Base-by-base conservation (phyloP, 2,329 filamentous ascomycete genomes). In the Rhynchosporium secalis region DNA sequence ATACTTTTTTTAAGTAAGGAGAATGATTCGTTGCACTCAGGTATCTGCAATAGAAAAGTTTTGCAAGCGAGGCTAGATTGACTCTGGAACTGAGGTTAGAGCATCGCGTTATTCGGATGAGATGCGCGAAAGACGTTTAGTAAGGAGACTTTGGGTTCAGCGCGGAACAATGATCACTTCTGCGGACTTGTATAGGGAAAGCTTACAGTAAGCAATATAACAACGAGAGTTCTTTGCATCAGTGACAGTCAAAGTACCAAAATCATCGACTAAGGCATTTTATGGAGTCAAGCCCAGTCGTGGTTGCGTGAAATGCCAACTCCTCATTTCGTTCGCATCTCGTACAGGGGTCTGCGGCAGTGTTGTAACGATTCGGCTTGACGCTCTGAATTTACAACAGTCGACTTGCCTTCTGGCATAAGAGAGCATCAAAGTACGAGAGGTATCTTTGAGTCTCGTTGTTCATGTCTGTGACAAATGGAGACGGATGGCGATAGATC, bases 381-480 rank as follows among this genome's bases (percentile, higher is more conserved):
- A 20, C n/a, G n/a, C 7, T 36, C 40, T 54, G n/a, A 10, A 28
- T 29, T 12, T 40, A 13, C 33, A 28, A 41, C 33, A 28, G 28
- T 41, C 49, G 38, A 33, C 31, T 36, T 62, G 62, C 9, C 63
- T 61, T 15, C 63, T 46, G 8, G 56, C 36, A n/a, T 58, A 46
- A 51, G 56, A 58, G 13, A 26, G 46, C 43, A 58, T 57, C 5
- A 62, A 48, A 31, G 56, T 36, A 33, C 60, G 52, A 28, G 46
- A 46, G 4, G 28, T 49, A 9, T 54, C 60, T 45, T 33, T 48
- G 10, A 54, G 60, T 12, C 60, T 55, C 6, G 60, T 15, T 46
- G 52, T 62, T 15, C 60, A 54, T 26, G 60, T 57, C 47, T 57
- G 46, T n/a, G 8, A 62, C 46, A 31, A 58, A 61, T 26, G 55